A percentile compares a stretch with the other conserved stretches of the same genome.
Evolutionary conservation across 768 basidiomycete species (phyloP).

Genomic region (Pisolithus microcarpus): DNA sequence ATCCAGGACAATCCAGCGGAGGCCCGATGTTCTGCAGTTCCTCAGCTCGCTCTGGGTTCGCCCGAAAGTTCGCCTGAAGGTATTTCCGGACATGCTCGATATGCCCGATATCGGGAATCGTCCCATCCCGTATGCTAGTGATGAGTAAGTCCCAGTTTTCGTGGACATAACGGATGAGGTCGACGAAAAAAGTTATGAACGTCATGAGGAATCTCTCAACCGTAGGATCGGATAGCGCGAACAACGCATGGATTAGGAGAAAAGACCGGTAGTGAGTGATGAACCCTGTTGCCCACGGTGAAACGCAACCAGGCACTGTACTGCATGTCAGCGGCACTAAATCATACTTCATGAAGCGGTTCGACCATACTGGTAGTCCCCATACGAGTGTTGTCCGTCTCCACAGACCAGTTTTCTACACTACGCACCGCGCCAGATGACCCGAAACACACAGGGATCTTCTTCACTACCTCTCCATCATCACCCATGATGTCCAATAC

Average conservation of each 20-base stretch:
- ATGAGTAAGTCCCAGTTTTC: conserved; percentile 9
- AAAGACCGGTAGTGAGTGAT: conserved; percentile 8
- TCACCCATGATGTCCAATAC: not conserved
- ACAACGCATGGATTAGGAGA: conserved; percentile 12
- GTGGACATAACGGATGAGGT: conserved; percentile 7
- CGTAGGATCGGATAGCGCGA: conserved; percentile 7
- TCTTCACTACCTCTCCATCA: too few species aligned
- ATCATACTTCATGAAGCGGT: too few species aligned
- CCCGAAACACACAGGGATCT: too few species aligned
- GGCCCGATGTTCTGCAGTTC: conserved; percentile 2
- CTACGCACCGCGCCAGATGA: too few species aligned
- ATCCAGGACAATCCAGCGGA: too few species aligned
- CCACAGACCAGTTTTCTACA: not conserved
- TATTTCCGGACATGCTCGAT: conserved; percentile 3
- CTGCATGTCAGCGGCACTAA: too few species aligned
- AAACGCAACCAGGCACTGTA: not conserved
- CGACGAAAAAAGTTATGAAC: conserved; percentile 6
- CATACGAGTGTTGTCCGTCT: not conserved
- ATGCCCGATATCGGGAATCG: conserved; percentile 10
- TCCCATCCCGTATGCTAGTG: conserved; percentile 5
- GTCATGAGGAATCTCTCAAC: conserved; percentile 4
- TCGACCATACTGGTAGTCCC: not conserved
- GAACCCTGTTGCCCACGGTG: conserved; percentile 6
- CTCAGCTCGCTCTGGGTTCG: conserved; percentile 1
- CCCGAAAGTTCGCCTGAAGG: conserved; percentile 8